A percentile compares a stretch with the other conserved stretches of the same genome.
Evolutionary conservation across 306 rosid genomes (phyloP).

Genomic region (Casuarina cunninghamiana): DNA sequence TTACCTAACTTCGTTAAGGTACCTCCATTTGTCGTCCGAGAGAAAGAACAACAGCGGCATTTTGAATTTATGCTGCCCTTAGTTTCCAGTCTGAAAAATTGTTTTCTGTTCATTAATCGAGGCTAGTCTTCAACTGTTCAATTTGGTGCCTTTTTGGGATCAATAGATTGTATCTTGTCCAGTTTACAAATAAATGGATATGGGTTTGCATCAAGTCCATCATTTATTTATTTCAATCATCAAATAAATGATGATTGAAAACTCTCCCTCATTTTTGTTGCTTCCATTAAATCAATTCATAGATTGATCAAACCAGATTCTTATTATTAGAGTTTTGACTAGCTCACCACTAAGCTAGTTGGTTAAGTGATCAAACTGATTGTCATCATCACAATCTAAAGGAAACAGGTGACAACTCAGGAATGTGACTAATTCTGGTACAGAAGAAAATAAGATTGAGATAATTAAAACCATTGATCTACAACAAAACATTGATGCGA

Average conservation of each 20-base stretch:
- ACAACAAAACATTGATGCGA: constrained; percentile 22
- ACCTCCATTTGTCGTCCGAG: constrained; percentile 8
- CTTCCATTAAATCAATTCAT: not conserved
- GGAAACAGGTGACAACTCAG: not conserved
- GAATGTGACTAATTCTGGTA: constrained; percentile 2
- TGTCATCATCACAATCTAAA: not conserved
- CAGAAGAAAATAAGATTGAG: constrained; percentile 8
- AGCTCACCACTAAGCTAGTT: too few relatives aligned
- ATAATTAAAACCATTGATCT: not conserved
- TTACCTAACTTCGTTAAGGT: not conserved
- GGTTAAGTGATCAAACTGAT: not conserved
- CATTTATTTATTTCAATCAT: too few relatives aligned
- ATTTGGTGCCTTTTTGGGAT: not conserved
- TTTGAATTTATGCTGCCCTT: constrained; percentile 25
- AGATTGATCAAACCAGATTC: not conserved
- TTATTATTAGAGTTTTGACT: too few relatives aligned
- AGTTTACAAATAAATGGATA: not conserved
- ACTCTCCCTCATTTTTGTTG: not conserved
- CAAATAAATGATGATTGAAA: not conserved
- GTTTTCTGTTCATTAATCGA: constrained; percentile 5
- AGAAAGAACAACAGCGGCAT: constrained; percentile 5
- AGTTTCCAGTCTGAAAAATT: constrained; percentile 7
- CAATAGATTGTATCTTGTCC: not conserved
- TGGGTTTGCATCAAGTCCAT: not conserved
- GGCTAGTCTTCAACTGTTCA: not conserved